Evolutionary conservation across 2,329 filamentous ascomycete species (phyloP).

Genomic region (Exserohilum rostratum): DNA sequence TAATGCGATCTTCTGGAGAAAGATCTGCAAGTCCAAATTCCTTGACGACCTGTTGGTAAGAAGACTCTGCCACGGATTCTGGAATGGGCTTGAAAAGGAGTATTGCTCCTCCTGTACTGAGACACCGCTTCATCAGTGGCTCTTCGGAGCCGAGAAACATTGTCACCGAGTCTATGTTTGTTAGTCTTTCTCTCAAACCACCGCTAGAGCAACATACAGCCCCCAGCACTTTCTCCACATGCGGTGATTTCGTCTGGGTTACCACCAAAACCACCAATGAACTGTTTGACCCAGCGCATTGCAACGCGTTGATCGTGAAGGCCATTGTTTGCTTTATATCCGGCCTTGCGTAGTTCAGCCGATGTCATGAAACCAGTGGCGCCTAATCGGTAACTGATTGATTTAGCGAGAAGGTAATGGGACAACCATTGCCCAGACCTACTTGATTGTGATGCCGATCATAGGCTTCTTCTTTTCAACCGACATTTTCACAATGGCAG

Average conservation of each 20-base stretch:
- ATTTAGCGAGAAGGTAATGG: not conserved
- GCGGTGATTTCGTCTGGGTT: conserved; percentile 47
- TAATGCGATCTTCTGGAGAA: conserved; percentile 50
- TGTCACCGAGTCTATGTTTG: conserved; percentile 29
- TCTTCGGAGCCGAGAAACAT: conserved; percentile 39
- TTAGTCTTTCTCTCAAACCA: conserved; percentile 1
- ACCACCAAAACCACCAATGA: conserved; percentile 49
- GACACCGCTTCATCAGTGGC: conserved; percentile 49
- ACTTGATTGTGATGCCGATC: conserved; percentile 54
- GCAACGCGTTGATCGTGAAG: conserved; percentile 46
- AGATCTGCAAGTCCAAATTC: conserved; percentile 49
- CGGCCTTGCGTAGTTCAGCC: conserved; percentile 53
- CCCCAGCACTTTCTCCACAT: conserved; percentile 58
- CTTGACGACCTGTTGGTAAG: conserved; percentile 51
- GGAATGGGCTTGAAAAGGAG: conserved; percentile 52
- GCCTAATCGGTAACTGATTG: conserved; percentile 40
- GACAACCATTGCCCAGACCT: conserved; percentile 31
- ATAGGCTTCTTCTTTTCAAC: conserved; percentile 53
- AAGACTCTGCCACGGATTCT: conserved; percentile 48
- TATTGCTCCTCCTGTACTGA: conserved; percentile 48
- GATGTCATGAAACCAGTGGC: conserved; percentile 52
- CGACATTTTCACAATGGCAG: conserved; percentile 54
- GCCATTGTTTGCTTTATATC: conserved; percentile 46
- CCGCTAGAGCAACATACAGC: conserved; percentile 37
- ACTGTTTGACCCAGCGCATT: conserved; percentile 45